These are phyloP conservation scores for Rubus parviflorus DNA, from an alignment of 306 rosid species.

Conservation along the genomic window DNA sequence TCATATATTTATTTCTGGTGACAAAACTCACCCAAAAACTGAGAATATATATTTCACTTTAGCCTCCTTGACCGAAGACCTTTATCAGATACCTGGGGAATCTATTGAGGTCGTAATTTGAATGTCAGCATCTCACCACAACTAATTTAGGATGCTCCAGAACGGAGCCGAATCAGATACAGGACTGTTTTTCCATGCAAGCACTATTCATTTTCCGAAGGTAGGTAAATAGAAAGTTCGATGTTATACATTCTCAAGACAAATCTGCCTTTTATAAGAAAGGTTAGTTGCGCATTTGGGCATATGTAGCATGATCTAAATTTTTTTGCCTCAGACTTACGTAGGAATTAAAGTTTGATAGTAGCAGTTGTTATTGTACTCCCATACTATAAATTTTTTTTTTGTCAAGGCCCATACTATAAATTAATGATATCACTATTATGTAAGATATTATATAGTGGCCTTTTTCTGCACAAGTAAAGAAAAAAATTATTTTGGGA, in stretches of 20 bases:
- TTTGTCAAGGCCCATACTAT: too few species aligned
- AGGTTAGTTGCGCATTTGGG: neutral
- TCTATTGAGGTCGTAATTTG: neutral
- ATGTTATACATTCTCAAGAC: neutral
- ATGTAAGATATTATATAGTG: neutral
- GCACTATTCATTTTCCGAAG: neutral
- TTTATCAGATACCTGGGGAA: conserved; percentile 19
- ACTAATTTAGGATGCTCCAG: neutral
- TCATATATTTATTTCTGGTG: conserved; percentile 68
- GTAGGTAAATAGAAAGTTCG: neutral
- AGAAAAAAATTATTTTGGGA: too few species aligned
- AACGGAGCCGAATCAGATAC: neutral
- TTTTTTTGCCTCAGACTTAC: too few species aligned
- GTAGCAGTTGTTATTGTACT: too few species aligned
- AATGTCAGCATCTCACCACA: neutral
- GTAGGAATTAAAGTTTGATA: too few species aligned
- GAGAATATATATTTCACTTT: conserved; percentile 53
- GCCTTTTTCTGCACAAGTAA: neutral
- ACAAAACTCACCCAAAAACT: conserved; percentile 51
- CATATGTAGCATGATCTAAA: neutral
- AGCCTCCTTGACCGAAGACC: conserved; percentile 44
- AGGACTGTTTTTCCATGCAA: neutral
- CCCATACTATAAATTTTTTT: too few species aligned
- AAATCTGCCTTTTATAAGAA: neutral
- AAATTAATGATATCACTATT: neutral